Evolutionary conservation across 2,329 filamentous ascomycete genomes (phyloP), one percentile per base, ranked within the genome.

Genomic region (Fusarium marasasianum): DNA sequence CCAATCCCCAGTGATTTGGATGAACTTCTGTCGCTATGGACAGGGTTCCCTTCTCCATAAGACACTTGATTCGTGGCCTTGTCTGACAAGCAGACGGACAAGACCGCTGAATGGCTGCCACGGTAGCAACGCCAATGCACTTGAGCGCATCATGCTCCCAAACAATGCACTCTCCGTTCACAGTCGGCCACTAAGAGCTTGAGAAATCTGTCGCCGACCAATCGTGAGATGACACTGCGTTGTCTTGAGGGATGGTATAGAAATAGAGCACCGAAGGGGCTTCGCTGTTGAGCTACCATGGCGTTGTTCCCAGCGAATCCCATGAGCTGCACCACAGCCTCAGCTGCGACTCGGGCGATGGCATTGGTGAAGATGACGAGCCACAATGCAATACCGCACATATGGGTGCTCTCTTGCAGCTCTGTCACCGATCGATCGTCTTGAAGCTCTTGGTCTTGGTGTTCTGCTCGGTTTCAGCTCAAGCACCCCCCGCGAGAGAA

Each of bases 1-100:
- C 69, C 75, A 76, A 65, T 60, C 53, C 59, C 66, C 73, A 60
- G 69, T 54, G 56, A 47, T 67, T 61, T 63, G 54, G 58, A 63
- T 69, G 60, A 61, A 60, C 53, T 66, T 59, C 37, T 62, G 60
- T 65, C 68, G 41, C 60, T 67, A 35, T 64, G 33, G 65, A 64
- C 72, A 66, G 66, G 65, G 54, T 62, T 74, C 44, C 57, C 57
- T 41, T 50, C 29, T 40, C n/a, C 55, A 50, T 26, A 20, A 47
- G 41, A 47, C 24, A 20, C 43, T 54, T 69, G 50, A 78, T 78
- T 78, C 73, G 76, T 76, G 73, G 76, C 76, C 76, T 76, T 74
- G 76, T 71, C 57, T 59, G 24, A 24, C 24, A 24, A 24, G 24
- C 51, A 64, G 72, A 61, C 62, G 53, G 55, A 65, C 64, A 54